These are phyloP conservation scores for Coemansia reversa DNA, from an alignment of 192 early-diverging fungal species.

Conservation along the genomic window DNA sequence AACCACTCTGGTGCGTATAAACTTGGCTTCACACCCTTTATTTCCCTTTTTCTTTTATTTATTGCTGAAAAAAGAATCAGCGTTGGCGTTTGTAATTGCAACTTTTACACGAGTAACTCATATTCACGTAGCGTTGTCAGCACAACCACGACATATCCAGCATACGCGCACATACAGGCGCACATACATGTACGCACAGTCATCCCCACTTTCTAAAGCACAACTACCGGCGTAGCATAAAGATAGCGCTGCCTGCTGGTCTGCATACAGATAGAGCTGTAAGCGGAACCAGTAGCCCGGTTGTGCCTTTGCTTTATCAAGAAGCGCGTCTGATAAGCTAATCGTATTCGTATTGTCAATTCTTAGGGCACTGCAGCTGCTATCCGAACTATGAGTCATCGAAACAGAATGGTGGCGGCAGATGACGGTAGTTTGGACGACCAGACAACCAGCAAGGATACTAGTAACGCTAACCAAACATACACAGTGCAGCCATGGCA, in stretches of 20 bases:
- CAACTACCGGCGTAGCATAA: not conserved
- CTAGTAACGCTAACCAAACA: not conserved
- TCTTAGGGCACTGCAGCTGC: not conserved
- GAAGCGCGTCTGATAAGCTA: not conserved
- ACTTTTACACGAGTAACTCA: not conserved
- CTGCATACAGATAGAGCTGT: too few relatives aligned
- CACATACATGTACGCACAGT: not conserved
- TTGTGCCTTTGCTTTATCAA: not conserved
- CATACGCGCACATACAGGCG: not conserved
- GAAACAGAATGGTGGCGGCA: not conserved
- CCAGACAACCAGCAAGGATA: slow-evolving; percentile 1
- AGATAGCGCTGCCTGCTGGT: not conserved
- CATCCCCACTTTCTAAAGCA: not conserved
- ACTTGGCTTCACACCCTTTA: not conserved
- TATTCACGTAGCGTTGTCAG: not conserved
- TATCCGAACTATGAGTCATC: not conserved
- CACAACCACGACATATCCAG: not conserved
- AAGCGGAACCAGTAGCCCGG: too few relatives aligned
- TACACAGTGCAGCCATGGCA: slow-evolving; percentile 22
- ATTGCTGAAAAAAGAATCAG: not conserved
- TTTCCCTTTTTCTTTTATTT: not conserved
- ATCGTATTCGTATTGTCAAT: not conserved
- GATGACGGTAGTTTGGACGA: not conserved
- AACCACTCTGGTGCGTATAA: not conserved
- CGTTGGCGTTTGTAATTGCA: not conserved